Base-by-base conservation (phyloP, 1,284 basidiomycete genomes). In the Ustilago cynodontis region DNA sequence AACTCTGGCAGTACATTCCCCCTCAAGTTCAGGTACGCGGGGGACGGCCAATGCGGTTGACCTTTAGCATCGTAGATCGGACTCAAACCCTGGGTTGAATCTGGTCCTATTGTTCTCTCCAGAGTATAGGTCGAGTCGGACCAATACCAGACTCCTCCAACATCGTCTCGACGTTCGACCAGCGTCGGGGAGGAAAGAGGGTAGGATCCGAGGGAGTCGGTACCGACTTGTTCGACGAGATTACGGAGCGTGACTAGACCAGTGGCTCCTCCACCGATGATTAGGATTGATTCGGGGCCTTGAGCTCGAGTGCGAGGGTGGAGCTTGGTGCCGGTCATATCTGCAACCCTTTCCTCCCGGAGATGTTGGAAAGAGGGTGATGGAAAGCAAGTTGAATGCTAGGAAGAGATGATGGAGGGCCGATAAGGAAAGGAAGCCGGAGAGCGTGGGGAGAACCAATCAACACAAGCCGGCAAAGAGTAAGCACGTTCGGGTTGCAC, bases 101-200 rank as follows among this genome's bases (percentile, higher is more conserved):
- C 58, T 2, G 66, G 54, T 8, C 62, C 65, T 22, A 77, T 45
- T 11, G 28, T 47, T 9, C 69, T 59, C 39, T 80, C 78, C 7
- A 77, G 56, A 3, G 53, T 49, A 41, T 76, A 74, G 8, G 74
- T 78, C 16, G 53, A 29, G 43, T 74, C 66, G 24, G 59, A 70
- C 75, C 71, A 79, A 62, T 71, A 76, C 82, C 82, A 83, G 1
- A 83, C 82, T 3, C 82, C 81, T n/a, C 82, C 82, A 7, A 83
- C 59, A 28, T 80, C 66, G 11, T 72, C 65, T 4, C 82, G 58
- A 14, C 82, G 41, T 51, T 83, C 82, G 16, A 77, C 68, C 13
- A 83, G 78, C 13, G 59, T 14, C 1, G 77, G 78, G 5, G 60
- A 63, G 20, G 76, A 78, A 1, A 65, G 59, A 20, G 73, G 66